Evolutionary conservation across 192 early-diverging fungal genomes (phyloP).

Genomic region (Geranomyces variabilis): DNA sequence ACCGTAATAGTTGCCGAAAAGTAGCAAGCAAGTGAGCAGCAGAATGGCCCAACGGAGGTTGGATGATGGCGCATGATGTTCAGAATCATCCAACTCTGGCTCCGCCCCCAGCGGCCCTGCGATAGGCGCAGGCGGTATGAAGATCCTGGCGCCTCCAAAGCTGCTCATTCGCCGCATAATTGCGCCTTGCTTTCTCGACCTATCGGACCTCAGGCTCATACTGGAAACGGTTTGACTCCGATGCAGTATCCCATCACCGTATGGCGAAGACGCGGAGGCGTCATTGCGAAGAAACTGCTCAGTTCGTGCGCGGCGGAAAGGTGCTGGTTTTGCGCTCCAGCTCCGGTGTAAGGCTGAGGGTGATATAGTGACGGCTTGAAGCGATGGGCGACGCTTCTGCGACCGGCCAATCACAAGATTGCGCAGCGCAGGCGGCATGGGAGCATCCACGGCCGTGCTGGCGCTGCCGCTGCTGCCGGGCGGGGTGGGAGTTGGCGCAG

Average conservation of each 20-base stretch:
- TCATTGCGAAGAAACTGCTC: conserved; percentile 7
- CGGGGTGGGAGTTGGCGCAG: too few relatives aligned
- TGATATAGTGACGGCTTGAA: conserved; percentile 9
- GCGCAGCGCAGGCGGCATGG: neutral
- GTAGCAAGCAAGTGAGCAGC: conserved; percentile 44
- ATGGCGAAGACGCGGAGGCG: neutral
- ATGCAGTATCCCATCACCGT: neutral
- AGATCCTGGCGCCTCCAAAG: conserved; percentile 48
- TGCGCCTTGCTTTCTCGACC: conserved; percentile 8
- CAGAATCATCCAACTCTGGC: neutral
- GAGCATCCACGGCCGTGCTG: neutral
- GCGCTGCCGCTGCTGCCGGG: too few relatives aligned
- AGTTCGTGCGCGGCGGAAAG: conserved; percentile 28
- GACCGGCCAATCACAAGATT: conserved; percentile 1
- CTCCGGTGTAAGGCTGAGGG: conserved; percentile 11
- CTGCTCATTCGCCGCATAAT: conserved; percentile 40
- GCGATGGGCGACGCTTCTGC: neutral
- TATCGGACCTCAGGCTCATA: conserved; percentile 5
- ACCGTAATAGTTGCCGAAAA: conserved; percentile 56
- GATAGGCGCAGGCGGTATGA: conserved; percentile 18
- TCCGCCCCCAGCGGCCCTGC: neutral
- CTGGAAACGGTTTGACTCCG: conserved; percentile 8
- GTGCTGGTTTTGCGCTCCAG: conserved; percentile 12
- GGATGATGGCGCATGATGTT: neutral
- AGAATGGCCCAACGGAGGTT: conserved; percentile 49